Base-by-base conservation (phyloP, 805 yeast species). In the Saturnispora zaruensis region DNA sequence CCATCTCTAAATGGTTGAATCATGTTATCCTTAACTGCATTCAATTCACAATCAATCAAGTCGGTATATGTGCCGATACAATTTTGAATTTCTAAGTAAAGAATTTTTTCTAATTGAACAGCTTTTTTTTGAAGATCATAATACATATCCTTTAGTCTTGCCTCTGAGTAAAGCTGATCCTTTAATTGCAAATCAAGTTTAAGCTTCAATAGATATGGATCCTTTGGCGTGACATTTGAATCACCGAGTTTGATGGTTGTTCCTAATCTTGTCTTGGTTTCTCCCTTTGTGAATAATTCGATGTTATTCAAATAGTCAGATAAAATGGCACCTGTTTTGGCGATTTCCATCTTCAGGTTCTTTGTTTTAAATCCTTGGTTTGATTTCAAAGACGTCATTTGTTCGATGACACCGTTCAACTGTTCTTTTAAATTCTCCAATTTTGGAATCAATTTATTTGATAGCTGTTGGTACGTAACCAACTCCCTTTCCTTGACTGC, bases 181-280 rank as follows among this genome's bases (percentile, higher is more conserved):
- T 79, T 80, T 61, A 83, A 67, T 64, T 83, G 89, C 49, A 81
- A 66, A 59, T 82, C 87, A 51, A 83, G 67, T 61, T 74, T 78
- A 41, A 81, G 64, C 60, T 81, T 80, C 44, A 81, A 67, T 44
- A 82, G 59, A 56, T 79, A 83, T 6, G 90, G 89, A 62, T 83
- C 90, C 48, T 56, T 66, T 49, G 61, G 61, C 13, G 51, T 61
- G 45, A 51, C 48, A 34, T 59, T 61, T 24, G 46, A 43, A 23
- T 54, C 50, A 13, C 48, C 47, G 13, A 59, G 55, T 28, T 57
- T 61, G 44, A 63, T 42, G 6, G 50, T 53, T 4, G 69, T 57
- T 13, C 68, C 68, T 37, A 61, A 53, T 28, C 63, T 60, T 16
- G 70, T 62, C 16, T 57, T 61, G 4, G 66, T 59, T 37, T 66